Conservation (phyloP, 495 filamentous ascomycete genomes). For the Podospora sp. region DNA sequence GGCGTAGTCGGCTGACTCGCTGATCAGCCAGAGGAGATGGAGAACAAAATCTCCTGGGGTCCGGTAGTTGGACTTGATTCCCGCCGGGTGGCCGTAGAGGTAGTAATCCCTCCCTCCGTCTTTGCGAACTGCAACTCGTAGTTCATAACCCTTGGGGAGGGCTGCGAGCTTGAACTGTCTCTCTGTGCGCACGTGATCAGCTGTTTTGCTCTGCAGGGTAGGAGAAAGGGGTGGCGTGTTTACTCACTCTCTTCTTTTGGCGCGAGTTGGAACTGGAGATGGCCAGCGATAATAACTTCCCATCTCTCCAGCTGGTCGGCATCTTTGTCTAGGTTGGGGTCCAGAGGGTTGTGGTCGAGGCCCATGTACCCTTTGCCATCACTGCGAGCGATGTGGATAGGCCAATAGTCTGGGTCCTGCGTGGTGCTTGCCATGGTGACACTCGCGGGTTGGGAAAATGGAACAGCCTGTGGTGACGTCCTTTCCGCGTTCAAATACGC, state of each 20-base stretch:
- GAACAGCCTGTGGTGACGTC: neutral
- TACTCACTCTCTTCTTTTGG: slow-evolving; percentile 32
- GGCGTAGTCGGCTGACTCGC: slow-evolving; percentile 32
- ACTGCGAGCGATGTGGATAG: slow-evolving; percentile 33
- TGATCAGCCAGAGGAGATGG: slow-evolving; percentile 45
- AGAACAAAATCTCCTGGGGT: slow-evolving; percentile 46
- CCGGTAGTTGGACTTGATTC: slow-evolving; percentile 38
- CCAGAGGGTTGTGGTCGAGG: slow-evolving; percentile 31
- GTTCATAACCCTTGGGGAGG: slow-evolving; percentile 38
- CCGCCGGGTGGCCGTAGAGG: slow-evolving; percentile 47
- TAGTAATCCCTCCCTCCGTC: slow-evolving; percentile 42
- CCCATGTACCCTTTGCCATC: slow-evolving; percentile 32
- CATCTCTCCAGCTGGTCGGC: slow-evolving; percentile 35
- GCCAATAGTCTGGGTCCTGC: slow-evolving; percentile 28
- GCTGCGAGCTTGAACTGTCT: slow-evolving; percentile 35
- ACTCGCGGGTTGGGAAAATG: neutral
- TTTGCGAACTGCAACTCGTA: slow-evolving; percentile 32
- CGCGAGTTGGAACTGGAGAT: slow-evolving; percentile 31
- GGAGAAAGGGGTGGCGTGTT: too few species aligned
- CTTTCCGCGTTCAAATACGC: neutral
- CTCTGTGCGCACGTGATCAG: slow-evolving; percentile 25
- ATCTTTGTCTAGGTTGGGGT: slow-evolving; percentile 30
- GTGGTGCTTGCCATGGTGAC: neutral
- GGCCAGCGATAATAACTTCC: slow-evolving; percentile 38
- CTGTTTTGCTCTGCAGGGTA: neutral